Evolutionary conservation across 495 filamentous ascomycete genomes (phyloP).

Genomic region (Penicillium pulvis): DNA sequence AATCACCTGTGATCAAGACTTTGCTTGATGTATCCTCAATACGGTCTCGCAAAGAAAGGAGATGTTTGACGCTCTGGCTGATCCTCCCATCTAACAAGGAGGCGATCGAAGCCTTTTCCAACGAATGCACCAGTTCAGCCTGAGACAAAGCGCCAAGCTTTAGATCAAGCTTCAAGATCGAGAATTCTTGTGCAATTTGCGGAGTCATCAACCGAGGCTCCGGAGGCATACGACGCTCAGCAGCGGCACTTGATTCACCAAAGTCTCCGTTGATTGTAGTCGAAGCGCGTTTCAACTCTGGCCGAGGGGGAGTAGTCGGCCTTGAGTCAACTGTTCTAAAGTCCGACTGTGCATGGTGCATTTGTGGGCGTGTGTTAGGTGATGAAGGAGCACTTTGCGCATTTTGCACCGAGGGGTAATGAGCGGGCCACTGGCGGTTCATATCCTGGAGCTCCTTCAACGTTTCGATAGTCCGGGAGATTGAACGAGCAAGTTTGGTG

Average conservation of each 20-base stretch:
- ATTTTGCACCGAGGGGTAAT: constrained; percentile 85
- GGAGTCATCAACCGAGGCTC: constrained; percentile 84
- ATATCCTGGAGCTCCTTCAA: constrained; percentile 79
- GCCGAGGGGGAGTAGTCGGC: constrained; percentile 46
- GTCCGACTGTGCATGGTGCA: constrained; percentile 58
- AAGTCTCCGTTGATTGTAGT: constrained; percentile 65
- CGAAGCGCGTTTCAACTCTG: constrained; percentile 65
- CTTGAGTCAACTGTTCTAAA: constrained; percentile 33
- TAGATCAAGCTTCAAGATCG: constrained; percentile 89
- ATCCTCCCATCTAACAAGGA: constrained; percentile 92
- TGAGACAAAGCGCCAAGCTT: constrained; percentile 86
- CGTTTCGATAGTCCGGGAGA: constrained; percentile 80
- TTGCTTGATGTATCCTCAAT: constrained; percentile 98
- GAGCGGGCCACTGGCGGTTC: constrained; percentile 90
- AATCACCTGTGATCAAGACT: constrained; percentile 93
- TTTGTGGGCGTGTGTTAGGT: constrained; percentile 39
- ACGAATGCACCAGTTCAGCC: constrained; percentile 90
- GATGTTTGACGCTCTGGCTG: constrained; percentile 85
- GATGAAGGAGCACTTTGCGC: constrained; percentile 41
- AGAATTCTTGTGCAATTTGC: constrained; percentile 94
- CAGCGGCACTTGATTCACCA: constrained; percentile 72
- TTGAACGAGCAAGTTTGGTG: constrained; percentile 78
- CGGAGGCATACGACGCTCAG: constrained; percentile 53
- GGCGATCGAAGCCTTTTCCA: constrained; percentile 89
- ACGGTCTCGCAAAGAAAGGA: constrained; percentile 80